A percentile compares a stretch with the other conserved stretches of the same genome.
phyloP scores from a whole-genome alignment of 176 grass and related monocot species.

The Pontederia paniculata region DNA sequence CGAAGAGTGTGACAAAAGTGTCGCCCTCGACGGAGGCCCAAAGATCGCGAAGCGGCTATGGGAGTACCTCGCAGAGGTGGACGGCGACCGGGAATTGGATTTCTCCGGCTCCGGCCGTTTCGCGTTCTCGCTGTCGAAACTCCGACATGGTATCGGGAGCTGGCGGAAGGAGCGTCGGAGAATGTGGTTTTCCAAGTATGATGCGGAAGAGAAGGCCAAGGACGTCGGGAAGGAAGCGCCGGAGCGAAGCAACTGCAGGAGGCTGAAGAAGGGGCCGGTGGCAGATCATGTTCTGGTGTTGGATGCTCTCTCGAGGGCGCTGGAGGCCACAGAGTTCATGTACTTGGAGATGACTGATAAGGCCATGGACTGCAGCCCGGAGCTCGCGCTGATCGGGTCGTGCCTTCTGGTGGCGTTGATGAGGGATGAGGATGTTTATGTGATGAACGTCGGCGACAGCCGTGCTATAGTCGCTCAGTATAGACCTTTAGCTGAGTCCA shows the following conservation, averaged over 20 bases:
- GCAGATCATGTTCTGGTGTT: conserved; percentile 52
- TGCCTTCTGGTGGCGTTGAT: conserved; percentile 73
- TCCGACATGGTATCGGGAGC: conserved; percentile 34
- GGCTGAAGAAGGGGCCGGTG: conserved; percentile 28
- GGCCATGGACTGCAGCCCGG: conserved; percentile 62
- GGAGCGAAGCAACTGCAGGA: conserved; percentile 10
- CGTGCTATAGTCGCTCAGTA: conserved; percentile 62
- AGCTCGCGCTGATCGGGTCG: conserved; percentile 72
- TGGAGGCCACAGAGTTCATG: conserved; percentile 36
- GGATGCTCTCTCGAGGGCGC: conserved; percentile 38
- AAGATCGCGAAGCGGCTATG: conserved; percentile 38
- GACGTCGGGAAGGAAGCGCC: conserved; percentile 25
- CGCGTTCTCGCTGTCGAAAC: conserved; percentile 53
- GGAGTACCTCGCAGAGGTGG: conserved; percentile 65
- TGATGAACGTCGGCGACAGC: conserved; percentile 96
- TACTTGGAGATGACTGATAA: conserved; percentile 80
- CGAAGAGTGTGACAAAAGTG: neutral
- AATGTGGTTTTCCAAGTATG: conserved; percentile 26
- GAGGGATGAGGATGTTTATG: conserved; percentile 81
- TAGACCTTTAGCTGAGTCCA: neutral
- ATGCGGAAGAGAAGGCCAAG: conserved; percentile 32
- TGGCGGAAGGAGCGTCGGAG: conserved; percentile 23
- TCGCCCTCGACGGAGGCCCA: conserved; percentile 6
- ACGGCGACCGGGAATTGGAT: conserved; percentile 55
- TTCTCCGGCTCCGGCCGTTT: conserved; percentile 70